Evolutionary conservation across 2,329 filamentous ascomycete genomes (phyloP).

Genomic region (Sphaerulina musiva): DNA sequence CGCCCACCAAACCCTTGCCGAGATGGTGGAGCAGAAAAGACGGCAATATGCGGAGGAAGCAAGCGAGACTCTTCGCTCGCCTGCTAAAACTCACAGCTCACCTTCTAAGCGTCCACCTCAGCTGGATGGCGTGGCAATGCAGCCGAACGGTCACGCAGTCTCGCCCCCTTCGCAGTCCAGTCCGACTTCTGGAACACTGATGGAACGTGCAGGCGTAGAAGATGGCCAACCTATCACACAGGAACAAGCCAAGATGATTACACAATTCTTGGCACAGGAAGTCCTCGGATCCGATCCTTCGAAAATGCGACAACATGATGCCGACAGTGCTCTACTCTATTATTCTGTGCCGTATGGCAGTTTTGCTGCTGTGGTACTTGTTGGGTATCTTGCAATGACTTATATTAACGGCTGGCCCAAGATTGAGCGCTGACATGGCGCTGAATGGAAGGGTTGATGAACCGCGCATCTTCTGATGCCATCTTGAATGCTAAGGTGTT

Average conservation of each 20-base stretch:
- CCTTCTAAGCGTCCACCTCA: conserved; percentile 13
- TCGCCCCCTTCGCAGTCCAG: conserved; percentile 16
- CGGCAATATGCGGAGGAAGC: conserved; percentile 52
- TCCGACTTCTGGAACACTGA: conserved; percentile 26
- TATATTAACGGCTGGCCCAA: conserved; percentile 40
- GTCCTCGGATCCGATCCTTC: conserved; percentile 19
- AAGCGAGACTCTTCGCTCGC: conserved; percentile 9
- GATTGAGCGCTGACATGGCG: conserved; percentile 37
- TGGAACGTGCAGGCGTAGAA: conserved; percentile 30
- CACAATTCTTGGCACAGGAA: conserved; percentile 28
- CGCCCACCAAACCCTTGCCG: conserved; percentile 67
- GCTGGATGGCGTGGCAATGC: conserved; percentile 15
- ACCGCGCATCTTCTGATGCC: not conserved
- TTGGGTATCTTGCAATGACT: conserved; percentile 30
- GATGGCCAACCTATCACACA: conserved; percentile 31
- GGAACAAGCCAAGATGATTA: conserved; percentile 31
- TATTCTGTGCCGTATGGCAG: conserved; percentile 28
- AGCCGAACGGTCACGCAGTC: conserved; percentile 26
- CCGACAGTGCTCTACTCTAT: conserved; percentile 22
- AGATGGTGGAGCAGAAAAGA: conserved; percentile 81
- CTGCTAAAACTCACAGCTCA: conserved; percentile 14
- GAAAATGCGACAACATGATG: conserved; percentile 7
- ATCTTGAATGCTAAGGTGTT: not conserved
- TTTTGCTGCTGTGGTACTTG: conserved; percentile 29
- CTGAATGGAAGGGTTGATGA: not conserved